Base-by-base conservation (phyloP, 179 eudicot species). In the Spergularia azorica region DNA sequence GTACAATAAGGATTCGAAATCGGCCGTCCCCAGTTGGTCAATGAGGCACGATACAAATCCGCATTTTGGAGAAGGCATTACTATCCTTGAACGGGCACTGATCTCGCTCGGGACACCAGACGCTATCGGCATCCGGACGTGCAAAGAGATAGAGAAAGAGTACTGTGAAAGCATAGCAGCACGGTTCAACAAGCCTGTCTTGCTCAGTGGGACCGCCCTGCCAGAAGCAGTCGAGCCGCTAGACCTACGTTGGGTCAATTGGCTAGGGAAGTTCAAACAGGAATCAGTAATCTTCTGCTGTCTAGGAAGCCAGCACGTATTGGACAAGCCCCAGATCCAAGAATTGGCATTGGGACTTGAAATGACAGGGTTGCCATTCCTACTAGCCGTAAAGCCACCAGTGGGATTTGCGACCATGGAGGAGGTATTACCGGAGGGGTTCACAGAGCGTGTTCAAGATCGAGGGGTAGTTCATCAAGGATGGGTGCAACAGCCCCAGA, bases 391-490 rank as follows among this genome's bases (percentile, higher is more conserved):
- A 11, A 87, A 84, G 75, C 87, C 88, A 5, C 94, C 92, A 0
- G 16, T 32, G 0, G 92, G 90, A 3, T 83, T 64, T 5, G 52
- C 74, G 2, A 76, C 87, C 1, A 65, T 89, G 11, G 90, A 89
- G 58, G 92, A 87, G 56, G 92, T 89, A 1, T 57, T 85, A 9
- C 89, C 90, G 0, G 79, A 87, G 20, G 90, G 86, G 52, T 88
- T 88, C 36, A 18, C 61, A 39, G 88, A 87, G 60, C 71, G 89
- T 74, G 83, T 87, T 1, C 38, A 57, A 63, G 86, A 75, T 0
- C 76, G 86, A 38, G 92, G 90, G 36, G 76, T 83, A 46, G 86
- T 87, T 3, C 81, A 79, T 15, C 88, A 82, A 6, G 93, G 83
- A 11, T 87, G 90, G 92, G 89, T 90, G 12, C 88, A 81, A 70